Evolutionary conservation across 2,329 filamentous ascomycete species (phyloP), one percentile per base, ranked within the genome.

Genomic region (Coniochaeta sp.): DNA sequence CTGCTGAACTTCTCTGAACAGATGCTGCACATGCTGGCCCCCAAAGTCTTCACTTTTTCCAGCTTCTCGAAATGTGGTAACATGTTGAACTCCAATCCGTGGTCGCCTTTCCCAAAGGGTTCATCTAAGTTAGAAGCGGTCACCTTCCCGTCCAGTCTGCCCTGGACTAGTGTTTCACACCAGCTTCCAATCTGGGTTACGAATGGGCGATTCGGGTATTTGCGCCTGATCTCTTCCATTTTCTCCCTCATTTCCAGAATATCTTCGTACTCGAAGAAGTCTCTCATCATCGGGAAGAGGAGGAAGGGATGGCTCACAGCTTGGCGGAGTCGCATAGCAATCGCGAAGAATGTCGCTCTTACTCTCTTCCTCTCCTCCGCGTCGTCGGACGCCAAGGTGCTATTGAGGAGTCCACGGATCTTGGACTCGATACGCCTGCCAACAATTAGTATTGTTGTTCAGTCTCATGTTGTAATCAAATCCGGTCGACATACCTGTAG

Each of bases 401-500:
- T 38, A 9, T 59, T 54, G 65, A 57, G 11, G 1, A 19, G 4
- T n/a, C n/a, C 31, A n/a, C 54, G 54, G n/a, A 57, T 57, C 7
- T 11, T 38, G n/a, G 7, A 24, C 33, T 57, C 54, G 11, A 57
- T 16, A 28, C 17, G 54, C 34, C 54, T 57, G 12, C 24, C 1
- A 17, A 11, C 36, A 24, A 24, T 34, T 26, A 57, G 47, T 26
- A 7, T 5, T n/a, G n/a, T n/a, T n/a, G n/a, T n/a, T n/a, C n/a
- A n/a, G n/a, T n/a, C n/a, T n/a, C n/a, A n/a, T n/a, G n/a, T n/a
- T n/a, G n/a, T n/a, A n/a, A n/a, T n/a, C n/a, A n/a, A n/a, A n/a
- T n/a, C 6, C n/a, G 6, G 14, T 38, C 5, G 11, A 36, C 67
- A 60, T 59, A 73, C 72, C 63, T 16, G 8, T 66, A 64, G 3